Percentiles rank a stretch among this genome's conserved stretches.
Conservation (phyloP, 2,329 filamentous ascomycete genomes). For the Fusarium mundagurra region DNA sequence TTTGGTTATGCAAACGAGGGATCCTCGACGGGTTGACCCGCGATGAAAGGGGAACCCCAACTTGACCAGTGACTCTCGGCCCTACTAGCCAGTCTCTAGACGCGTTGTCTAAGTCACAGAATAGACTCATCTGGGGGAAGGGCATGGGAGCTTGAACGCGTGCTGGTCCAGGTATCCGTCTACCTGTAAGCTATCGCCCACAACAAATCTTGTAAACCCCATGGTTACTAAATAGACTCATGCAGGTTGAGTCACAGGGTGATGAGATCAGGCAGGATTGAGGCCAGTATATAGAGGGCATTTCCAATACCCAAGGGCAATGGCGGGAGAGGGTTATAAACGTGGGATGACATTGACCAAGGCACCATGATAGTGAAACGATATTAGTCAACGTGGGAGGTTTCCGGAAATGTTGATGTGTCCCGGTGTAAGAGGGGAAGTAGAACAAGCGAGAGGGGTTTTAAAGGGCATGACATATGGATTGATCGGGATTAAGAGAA, state of each 20-base stretch:
- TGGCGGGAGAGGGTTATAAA: background rate
- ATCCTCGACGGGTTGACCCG: conserved; percentile 31
- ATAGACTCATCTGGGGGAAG: background rate
- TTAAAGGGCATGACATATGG: background rate
- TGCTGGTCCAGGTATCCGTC: background rate
- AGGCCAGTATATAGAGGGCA: background rate
- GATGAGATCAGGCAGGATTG: background rate
- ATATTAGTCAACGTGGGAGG: background rate
- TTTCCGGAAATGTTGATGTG: background rate
- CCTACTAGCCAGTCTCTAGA: background rate
- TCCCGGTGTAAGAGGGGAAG: background rate
- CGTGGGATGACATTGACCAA: conserved; percentile 18
- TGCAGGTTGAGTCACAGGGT: conserved; percentile 1
- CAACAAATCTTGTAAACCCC: conserved; percentile 3
- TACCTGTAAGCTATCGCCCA: background rate
- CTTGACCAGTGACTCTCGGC: conserved; percentile 1
- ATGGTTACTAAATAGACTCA: background rate
- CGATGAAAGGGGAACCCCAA: conserved; percentile 1
- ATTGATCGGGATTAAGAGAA: background rate
- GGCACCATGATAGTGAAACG: conserved; percentile 11
- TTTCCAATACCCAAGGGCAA: background rate
- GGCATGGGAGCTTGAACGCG: background rate
- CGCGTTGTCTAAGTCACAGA: background rate
- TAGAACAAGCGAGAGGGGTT: background rate
- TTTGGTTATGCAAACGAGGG: background rate